phyloP scores from a whole-genome alignment of 768 basidiomycete genomes.

The Piloderma croceum region DNA sequence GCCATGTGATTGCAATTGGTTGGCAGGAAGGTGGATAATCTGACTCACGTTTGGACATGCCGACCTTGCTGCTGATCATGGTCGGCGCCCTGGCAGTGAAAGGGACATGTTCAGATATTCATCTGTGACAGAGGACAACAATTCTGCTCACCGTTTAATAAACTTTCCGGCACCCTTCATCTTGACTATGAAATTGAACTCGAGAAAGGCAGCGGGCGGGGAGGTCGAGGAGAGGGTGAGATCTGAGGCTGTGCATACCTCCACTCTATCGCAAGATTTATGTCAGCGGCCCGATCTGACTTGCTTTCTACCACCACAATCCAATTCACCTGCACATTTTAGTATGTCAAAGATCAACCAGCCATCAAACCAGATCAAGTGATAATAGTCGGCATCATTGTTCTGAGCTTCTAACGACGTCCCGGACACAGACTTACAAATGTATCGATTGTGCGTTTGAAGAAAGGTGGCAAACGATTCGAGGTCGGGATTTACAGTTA shows the following conservation, averaged over 20 bases:
- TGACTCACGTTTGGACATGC: slow-evolving; percentile 85
- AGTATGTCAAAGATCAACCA: slow-evolving; percentile 51
- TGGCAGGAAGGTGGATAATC: neutral
- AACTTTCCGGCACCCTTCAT: slow-evolving; percentile 87
- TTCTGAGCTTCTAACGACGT: neutral
- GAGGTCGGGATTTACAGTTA: slow-evolving; percentile 54
- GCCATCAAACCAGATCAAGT: slow-evolving; percentile 91
- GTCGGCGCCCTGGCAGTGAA: slow-evolving; percentile 73
- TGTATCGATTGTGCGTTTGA: slow-evolving; percentile 91
- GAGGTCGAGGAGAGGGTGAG: no score
- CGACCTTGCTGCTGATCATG: slow-evolving; percentile 79
- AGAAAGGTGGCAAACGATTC: slow-evolving; percentile 96
- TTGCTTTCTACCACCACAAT: neutral
- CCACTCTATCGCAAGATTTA: no score
- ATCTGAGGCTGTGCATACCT: no score
- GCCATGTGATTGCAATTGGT: neutral
- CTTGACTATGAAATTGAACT: no score
- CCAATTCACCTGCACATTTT: neutral
- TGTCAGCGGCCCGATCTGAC: neutral
- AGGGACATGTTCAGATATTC: slow-evolving; percentile 1
- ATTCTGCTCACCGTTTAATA: slow-evolving; percentile 74
- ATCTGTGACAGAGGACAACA: slow-evolving; percentile 9
- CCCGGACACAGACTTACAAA: slow-evolving; percentile 74
- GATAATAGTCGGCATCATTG: slow-evolving; percentile 8
- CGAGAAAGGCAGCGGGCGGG: no score